Base-by-base conservation (phyloP, 306 rosid genomes). In the Clitoria ternatea region DNA sequence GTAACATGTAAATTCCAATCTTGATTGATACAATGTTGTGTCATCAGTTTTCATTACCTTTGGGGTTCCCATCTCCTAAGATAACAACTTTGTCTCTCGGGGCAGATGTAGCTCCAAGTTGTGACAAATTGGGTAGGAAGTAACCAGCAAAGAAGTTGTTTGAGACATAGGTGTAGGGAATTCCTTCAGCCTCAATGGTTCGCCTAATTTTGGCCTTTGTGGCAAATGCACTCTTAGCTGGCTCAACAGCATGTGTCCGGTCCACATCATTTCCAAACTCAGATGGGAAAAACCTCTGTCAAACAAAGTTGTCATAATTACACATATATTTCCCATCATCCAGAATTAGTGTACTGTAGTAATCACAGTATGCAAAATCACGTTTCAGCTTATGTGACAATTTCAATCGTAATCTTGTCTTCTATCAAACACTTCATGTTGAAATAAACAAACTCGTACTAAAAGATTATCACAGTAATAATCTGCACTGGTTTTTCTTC, bases 261-360 rank as follows among this genome's bases (percentile, higher is more conserved):
- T 83, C 90, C 63, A 71, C 82, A 48, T 83, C 84, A 8, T 27
- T 44, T 27, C 87, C 85, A 36, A 83, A 86, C 63, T 86, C 90
- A 1, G 90, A 83, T 12, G 87, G 84, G 23, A 77, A 9, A 36
- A 85, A 85, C 54, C 85, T 80, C 87, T 85, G 79, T 8, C 4
- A 6, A 52, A 66, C 27, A 42, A 15, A 33, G 6, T n/a, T 23
- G 17, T 14, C 14, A 43, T 4, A 4, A 15, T 14, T 0, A 8
- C 0, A 36, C 0, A 1, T n/a, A n/a, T n/a, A n/a, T 27, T 1
- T 11, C 12, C 5, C 0, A 2, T 1, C 48, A 42, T 9, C 30
- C 13, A 23, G 33, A 19, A 11, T 23, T 23, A 3, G 10, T 5
- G 13, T 17, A 40, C 1, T 2, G 37, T 24, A 54, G 36, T 10